Percentiles rank a stretch among this genome's conserved stretches.
Conservation (phyloP, 1,139 yeast species). For the Fermentozyma sake region DNA sequence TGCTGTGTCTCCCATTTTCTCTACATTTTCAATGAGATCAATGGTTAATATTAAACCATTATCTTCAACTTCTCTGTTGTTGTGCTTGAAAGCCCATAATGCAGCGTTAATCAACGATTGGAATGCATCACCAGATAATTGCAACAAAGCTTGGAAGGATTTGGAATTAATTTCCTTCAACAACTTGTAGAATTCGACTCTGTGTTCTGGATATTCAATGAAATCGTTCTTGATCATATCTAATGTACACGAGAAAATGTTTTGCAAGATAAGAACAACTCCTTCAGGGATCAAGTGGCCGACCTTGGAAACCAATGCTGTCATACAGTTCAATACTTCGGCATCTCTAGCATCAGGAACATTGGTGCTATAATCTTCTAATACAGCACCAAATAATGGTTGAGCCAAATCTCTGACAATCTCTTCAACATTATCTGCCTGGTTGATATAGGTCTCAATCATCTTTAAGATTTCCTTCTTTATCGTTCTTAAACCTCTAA, state of each 20-base stretch:
- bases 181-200: slow-evolving; percentile 91
- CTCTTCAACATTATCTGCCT: slow-evolving; percentile 83
- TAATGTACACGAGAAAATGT: slow-evolving; percentile 90
- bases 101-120: slow-evolving; percentile 89
- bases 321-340: slow-evolving; percentile 92
- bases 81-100: slow-evolving; percentile 97
- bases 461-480: slow-evolving; percentile 90
- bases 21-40: slow-evolving; percentile 80
- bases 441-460: slow-evolving; percentile 82
- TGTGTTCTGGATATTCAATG: slow-evolving; percentile 95
- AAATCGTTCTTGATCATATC: slow-evolving; percentile 95
- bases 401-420: slow-evolving; percentile 81
- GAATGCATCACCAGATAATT: slow-evolving; percentile 89
- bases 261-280: slow-evolving; percentile 80
- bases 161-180: slow-evolving; percentile 81
- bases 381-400: slow-evolving; percentile 78
- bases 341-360: slow-evolving; percentile 98
- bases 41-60: slow-evolving; percentile 79
- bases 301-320: slow-evolving; percentile 81
- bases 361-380: slow-evolving; percentile 83
- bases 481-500: slow-evolving; percentile 91
- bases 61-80: slow-evolving; percentile 91
- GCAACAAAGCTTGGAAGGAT: slow-evolving; percentile 80
- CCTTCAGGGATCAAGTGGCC: slow-evolving; percentile 90
- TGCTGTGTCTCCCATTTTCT: slow-evolving; percentile 67